Evolutionary conservation across 2,329 filamentous ascomycete genomes (phyloP), one percentile per base, ranked within the genome.

Genomic region (Aureobasidium sp.): DNA sequence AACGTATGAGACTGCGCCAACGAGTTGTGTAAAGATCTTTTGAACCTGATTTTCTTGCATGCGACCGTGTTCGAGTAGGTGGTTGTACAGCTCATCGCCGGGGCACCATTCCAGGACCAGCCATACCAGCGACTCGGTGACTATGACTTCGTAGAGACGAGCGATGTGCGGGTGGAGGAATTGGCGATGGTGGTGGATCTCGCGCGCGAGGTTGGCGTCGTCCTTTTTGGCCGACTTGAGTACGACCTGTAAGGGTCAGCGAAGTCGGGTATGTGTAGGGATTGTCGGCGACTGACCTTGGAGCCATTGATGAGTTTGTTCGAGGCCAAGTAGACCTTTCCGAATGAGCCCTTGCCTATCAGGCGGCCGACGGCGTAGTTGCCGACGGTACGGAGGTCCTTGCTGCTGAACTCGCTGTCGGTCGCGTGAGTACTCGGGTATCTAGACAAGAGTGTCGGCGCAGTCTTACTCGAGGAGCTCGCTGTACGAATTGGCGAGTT

Each of bases 301-400:
- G 92, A 96, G 71, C 92, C 93, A 86, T 97, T 97, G 71, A 91
- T 97, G 75, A 99, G 90, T 76, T 97, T 97, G 76, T 99, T 94
- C 49, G 87, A 86, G 63, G 93, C 94, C 63, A 99, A 82, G 75
- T 99, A 99, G 70, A 99, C 94, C 78, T 97, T 97, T 70, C 94
- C 94, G 76, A 99, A 99, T 66, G 92, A 97, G 63, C 94, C 94
- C 74, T 97, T 99, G 68, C 94, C 94, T 73, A 99, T 96, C 63
- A 99, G 81, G 64, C 87, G 87, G 49, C 94, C 94, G 62, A 99
- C 83, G 39, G 87, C 87, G 76, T 99, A 99, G 78, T 97, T 97
- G 68, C 94, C 94, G 64, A 99, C 94, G 61, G 87, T 90, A 71
- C 89, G 88, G 68, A 99, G 85, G 67, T 99, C 93, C 73, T 88